Evolutionary conservation across 2,329 filamentous ascomycete genomes (phyloP), one percentile per base, ranked within the genome.

Genomic region (Aspergillus caelatus): DNA sequence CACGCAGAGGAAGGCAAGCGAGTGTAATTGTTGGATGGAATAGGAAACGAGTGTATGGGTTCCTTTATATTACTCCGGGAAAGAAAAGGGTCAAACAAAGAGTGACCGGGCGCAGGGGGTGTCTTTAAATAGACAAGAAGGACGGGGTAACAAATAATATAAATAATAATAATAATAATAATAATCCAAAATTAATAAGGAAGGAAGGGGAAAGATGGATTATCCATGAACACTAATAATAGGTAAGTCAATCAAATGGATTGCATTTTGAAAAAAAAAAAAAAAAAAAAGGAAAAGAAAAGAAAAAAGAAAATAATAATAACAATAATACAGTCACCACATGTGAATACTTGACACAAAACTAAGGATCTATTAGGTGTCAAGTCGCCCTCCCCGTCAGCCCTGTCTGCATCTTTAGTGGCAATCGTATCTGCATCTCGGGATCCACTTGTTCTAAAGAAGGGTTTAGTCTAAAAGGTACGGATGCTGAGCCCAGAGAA

Each of bases 91-190:
- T 52, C 55, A 58, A 41, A 52, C 54, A 59, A 62, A 50, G 36
- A 41, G 32, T 64, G 67, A 68, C 67, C 65, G 61, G 52, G 62
- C 56, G 64, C 60, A 69, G 53, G 56, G 63, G 12, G 60, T 58
- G 60, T 60, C 58, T 63, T 65, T 68, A 68, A 68, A 68, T 69
- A 68, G 60, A 64, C 43, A 60, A 21, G 43, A 30, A 28, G 57
- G 39, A 55, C 56, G 62, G 62, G 45, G 59, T 55, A 60, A 64
- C 57, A 53, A 60, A 64, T 59, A 56, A 46, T 64, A 57, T 11
- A 45, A 32, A 39, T 30, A 54, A 60, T 53, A 43, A 60, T 41
- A 16, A 32, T 26, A 45, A 45, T 10, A 32, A 32, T 32, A 32
- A 32, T 32, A 34, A 34, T 34, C 14, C 21, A 11, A 23, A 46